phyloP scores from a whole-genome alignment of 164 flowering plant genomes.

The Aristolochia fimbriata region DNA sequence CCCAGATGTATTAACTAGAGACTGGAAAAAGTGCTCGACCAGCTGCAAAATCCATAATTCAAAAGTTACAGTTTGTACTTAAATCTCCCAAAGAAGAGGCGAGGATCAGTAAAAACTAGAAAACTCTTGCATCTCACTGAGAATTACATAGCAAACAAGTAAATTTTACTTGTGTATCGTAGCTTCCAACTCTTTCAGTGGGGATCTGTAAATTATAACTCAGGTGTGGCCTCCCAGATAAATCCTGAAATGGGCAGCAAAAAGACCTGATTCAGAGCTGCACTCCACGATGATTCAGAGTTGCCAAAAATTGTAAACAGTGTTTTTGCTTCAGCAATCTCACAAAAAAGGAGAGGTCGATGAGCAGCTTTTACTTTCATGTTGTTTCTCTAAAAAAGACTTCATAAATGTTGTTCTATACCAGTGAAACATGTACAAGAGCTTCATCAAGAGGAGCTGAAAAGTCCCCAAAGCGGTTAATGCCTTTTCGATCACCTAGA shows the following conservation, averaged over 20 bases:
- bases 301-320: no score
- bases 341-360: neutral
- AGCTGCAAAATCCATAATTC: constrained; percentile 27
- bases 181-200: constrained; percentile 86
- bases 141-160: neutral
- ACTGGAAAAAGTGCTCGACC: constrained; percentile 99
- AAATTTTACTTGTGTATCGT: constrained; percentile 76
- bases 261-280: no score
- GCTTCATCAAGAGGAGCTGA: constrained; percentile 98
- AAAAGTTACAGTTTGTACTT: neutral
- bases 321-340: no score
- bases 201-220: constrained; percentile 75
- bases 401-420: constrained; percentile 14
- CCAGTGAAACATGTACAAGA: constrained; percentile 82
- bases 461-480: constrained; percentile 90
- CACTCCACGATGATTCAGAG: no score
- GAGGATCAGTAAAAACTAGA: neutral
- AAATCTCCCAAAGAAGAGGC: no score
- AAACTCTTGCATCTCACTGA: neutral
- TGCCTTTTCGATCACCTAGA: constrained; percentile 91
- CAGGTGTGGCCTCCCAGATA: constrained; percentile 91
- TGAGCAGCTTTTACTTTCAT: neutral
- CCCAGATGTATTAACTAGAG: constrained; percentile 95
- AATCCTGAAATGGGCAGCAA: constrained; percentile 44
- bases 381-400: neutral